Base-by-base conservation (phyloP, 2,329 filamentous ascomycete species). In the Fusarium caatingaense region DNA sequence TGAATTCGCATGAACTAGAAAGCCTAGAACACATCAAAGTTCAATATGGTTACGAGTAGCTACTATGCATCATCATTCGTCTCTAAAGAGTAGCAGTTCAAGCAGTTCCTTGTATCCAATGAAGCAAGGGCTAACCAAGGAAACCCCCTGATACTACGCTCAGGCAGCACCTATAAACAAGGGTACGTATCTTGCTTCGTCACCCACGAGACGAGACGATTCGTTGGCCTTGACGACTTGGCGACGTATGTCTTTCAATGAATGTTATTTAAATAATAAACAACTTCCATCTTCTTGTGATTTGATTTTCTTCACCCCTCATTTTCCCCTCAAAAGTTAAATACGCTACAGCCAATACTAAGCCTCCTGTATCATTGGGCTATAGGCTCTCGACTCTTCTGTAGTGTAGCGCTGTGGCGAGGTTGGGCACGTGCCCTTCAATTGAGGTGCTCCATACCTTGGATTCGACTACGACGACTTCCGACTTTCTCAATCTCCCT, bases 201-300 rank as follows among this genome's bases (percentile, higher is more conserved):
- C 63, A 60, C 64, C 53, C 28, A 41, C 40, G 42, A 54, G 30
- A 58, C 61, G 50, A 53, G 21, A 53, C 54, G 49, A 47, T 71
- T 69, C 47, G 56, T 69, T 69, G 60, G 56, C 56, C 61, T 69
- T 47, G 47, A 64, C 66, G 66, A 69, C 63, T 65, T 47, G 47
- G 55, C 66, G 55, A 59, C 46, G 60, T 66, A 60, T 48, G 49
- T 56, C 60, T 54, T 40, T 61, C 10, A 11, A 37, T n/a, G 21
- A 45, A 25, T 46, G 23, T 40, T 57, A 10, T 25, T 20, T 40
- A n/a, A 32, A 27, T 23, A 45, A 41, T 47, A 32, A 25, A 47
- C 34, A 50, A 47, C 15, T 47, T 37, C 37, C 25, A 16, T 60
- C 28, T 15, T 25, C 18, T 34, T 34, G 41, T 57, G 20, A 30